Evolutionary conservation across 495 filamentous ascomycete species (phyloP).

Genomic region (Zalerion maritima): DNA sequence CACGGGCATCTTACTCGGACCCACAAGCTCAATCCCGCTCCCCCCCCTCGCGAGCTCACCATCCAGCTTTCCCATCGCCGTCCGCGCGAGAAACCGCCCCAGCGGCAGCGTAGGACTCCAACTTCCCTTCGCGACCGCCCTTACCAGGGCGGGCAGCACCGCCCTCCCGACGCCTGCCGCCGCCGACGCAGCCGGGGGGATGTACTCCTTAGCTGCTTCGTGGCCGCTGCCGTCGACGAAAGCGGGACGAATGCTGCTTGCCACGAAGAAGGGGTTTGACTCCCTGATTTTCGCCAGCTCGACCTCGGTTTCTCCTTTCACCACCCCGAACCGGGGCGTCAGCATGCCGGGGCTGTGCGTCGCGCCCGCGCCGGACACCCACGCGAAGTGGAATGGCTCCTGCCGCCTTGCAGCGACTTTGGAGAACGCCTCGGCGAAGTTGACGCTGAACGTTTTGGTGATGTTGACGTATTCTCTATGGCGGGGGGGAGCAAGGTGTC

Average conservation of each 20-base stretch:
- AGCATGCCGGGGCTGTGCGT: conserved; percentile 34
- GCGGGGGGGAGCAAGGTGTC: neutral
- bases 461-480: conserved; percentile 51
- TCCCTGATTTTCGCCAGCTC: conserved; percentile 28
- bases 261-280: conserved; percentile 26
- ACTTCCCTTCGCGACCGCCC: conserved; percentile 7
- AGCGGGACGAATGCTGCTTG: conserved; percentile 37
- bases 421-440: conserved; percentile 46
- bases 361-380: conserved; percentile 48
- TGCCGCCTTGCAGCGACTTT: conserved; percentile 16
- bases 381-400: conserved; percentile 50
- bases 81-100: conserved; percentile 29
- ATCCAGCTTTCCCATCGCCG: conserved; percentile 42
- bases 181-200: conserved; percentile 18
- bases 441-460: conserved; percentile 47
- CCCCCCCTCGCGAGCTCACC: conserved; percentile 29
- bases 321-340: conserved; percentile 38
- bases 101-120: conserved; percentile 29
- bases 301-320: conserved; percentile 51
- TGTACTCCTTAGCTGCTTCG: conserved; percentile 31
- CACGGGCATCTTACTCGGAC: no score
- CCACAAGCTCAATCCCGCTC: no score
- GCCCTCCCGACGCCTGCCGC: conserved; percentile 1
- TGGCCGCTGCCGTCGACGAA: conserved; percentile 35
- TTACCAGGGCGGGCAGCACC: conserved; percentile 10